These are phyloP conservation scores for Annulohypoxylon stygium DNA, from an alignment of 495 filamentous ascomycete genomes.

Conservation along the genomic window DNA sequence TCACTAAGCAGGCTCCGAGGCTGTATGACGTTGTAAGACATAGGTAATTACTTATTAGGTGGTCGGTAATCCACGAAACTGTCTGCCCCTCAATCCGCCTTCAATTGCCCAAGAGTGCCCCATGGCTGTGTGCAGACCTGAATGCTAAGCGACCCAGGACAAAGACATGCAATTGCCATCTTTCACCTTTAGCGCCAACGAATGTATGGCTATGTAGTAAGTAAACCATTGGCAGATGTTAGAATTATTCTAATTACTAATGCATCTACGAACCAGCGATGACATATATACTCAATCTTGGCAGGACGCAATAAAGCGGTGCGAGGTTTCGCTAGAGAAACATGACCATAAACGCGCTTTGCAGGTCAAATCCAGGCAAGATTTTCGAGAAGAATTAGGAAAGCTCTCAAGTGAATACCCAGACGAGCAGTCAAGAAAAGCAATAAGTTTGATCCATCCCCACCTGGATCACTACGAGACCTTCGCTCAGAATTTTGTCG, in stretches of 20 bases:
- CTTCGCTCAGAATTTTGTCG: constrained; percentile 21
- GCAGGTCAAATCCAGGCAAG: constrained; percentile 4
- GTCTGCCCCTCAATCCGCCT: constrained; percentile 1
- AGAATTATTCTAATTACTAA: background rate
- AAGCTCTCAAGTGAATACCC: constrained; percentile 11
- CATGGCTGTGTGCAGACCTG: background rate
- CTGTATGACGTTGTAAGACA: background rate
- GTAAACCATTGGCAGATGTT: background rate
- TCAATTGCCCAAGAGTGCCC: background rate
- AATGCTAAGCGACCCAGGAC: background rate
- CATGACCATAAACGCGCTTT: constrained; percentile 15
- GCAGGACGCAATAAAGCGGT: constrained; percentile 12
- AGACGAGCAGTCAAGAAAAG: constrained; percentile 4
- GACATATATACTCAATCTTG: constrained; percentile 22
- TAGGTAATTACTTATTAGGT: background rate
- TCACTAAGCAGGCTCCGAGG: background rate
- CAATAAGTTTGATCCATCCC: constrained; percentile 14
- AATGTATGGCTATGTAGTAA: constrained; percentile 16
- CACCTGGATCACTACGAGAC: constrained; percentile 26
- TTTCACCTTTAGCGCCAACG: background rate
- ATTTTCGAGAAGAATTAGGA: constrained; percentile 7
- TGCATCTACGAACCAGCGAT: background rate
- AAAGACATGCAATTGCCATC: constrained; percentile 15
- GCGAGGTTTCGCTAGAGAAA: constrained; percentile 22
- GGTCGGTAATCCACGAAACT: background rate